These are phyloP conservation scores for Arachnopeziza araneosa DNA, from an alignment of 2,329 filamentous ascomycete genomes.

Conservation along the genomic window DNA sequence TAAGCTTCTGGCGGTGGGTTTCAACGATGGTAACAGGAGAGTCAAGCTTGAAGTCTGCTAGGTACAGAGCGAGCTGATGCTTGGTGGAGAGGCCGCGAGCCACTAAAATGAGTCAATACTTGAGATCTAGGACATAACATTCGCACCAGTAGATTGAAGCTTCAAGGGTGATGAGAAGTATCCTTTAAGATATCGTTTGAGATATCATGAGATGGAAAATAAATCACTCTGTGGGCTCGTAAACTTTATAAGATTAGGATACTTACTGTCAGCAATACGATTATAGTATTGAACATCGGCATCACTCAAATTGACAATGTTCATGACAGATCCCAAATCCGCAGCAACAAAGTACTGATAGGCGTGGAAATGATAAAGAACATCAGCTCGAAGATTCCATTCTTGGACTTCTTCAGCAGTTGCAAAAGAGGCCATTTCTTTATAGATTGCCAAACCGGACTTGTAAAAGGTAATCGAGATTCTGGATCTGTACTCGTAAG, in stretches of 20 bases:
- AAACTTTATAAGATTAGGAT: too few species aligned
- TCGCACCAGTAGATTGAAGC: too few species aligned
- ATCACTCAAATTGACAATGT: constrained; percentile 4
- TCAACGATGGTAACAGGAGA: too few species aligned
- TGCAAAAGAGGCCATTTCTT: background rate
- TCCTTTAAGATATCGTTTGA: too few species aligned
- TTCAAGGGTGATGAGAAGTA: too few species aligned
- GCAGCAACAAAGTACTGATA: background rate
- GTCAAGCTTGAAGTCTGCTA: background rate
- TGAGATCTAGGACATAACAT: too few species aligned
- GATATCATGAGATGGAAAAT: too few species aligned
- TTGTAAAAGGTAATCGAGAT: too few species aligned
- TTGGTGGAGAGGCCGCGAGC: background rate
- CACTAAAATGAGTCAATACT: background rate
- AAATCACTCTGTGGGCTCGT: too few species aligned
- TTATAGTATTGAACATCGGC: constrained; percentile 5
- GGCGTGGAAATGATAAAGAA: constrained; percentile 5
- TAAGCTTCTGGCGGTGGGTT: constrained; percentile 1
- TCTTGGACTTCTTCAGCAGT: background rate
- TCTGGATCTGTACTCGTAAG: too few species aligned
- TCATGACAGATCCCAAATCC: background rate
- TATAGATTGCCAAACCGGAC: background rate
- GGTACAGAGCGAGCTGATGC: constrained; percentile 3
- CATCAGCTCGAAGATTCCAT: constrained; percentile 2
- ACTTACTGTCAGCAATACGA: background rate